Evolutionary conservation across 2,329 filamentous ascomycete genomes (phyloP), one percentile per base, ranked within the genome.

Genomic region (Penicillium sp.): DNA sequence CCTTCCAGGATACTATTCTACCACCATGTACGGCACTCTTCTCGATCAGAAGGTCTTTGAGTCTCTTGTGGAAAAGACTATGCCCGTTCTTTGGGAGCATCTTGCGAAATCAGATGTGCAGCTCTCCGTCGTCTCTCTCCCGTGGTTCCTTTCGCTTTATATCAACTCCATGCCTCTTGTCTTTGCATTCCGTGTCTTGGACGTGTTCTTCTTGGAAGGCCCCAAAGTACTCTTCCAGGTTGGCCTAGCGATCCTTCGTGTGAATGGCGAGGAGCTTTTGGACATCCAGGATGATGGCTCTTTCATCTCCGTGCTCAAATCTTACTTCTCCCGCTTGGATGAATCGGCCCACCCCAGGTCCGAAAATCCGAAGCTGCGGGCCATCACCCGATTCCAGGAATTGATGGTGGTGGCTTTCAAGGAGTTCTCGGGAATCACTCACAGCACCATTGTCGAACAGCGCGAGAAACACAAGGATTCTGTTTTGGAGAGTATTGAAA

Each of bases 151-250:
- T 51, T 97, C 93, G 5, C 81, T 99, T 16, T 99, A 97, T 74
- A 95, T 99, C 79, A 99, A 99, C 80, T 97, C 93, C 1, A 99
- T 99, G 94, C 94, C 94, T 4, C 80, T 99, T 15, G 91, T 97
- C 1, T 99, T 97, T 73, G 94, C 94, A 42, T 99, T 97, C 72
- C 84, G 94, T 51, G 94, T 99, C 45, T 75, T 99, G 57, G 94
- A 99, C 65, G 93, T 99, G 45, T 99, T 99, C 78, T 99, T 99
- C 74, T 84, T 99, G 38, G 94, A 99, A 73, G 94, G 94, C 0
- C 93, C 94, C 15, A 97, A 97, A 74, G 94, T 97, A 1, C 79
- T 99, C 9, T 99, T 99, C 74, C 94, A 99, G 71, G 89, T 99
- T 52, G 94, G 94, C 16, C 78, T 99, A 56, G 94, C 94, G n/a